A percentile compares a stretch with the other conserved stretches of the same genome.
Evolutionary conservation across 202 grass and related monocot species (phyloP).

Genomic region (Eragrostis tef): DNA sequence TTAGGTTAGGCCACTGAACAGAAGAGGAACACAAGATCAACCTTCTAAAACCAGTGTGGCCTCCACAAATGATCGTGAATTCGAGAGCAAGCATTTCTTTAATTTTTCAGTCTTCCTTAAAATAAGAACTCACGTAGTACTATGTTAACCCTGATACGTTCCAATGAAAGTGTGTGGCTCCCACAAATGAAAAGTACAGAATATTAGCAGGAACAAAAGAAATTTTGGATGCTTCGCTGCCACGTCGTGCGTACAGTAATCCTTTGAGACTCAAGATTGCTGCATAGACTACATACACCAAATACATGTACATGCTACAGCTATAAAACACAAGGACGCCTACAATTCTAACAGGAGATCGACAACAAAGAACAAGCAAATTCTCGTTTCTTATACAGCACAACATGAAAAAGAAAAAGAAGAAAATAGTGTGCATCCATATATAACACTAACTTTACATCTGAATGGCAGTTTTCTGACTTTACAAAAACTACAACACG

Average conservation of each 20-base stretch:
- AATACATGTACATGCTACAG: constrained; percentile 39
- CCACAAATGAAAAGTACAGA: too few species aligned
- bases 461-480: constrained; percentile 11
- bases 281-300: constrained; percentile 16
- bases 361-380: constrained; percentile 8
- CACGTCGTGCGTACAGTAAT: too few species aligned
- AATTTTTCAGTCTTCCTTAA: too few species aligned
- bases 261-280: background rate
- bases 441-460: constrained; percentile 59
- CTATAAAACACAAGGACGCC: constrained; percentile 27
- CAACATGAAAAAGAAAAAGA: constrained; percentile 23
- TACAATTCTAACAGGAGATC: constrained; percentile 35
- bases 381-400: constrained; percentile 20
- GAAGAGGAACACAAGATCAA: background rate
- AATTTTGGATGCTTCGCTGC: too few species aligned
- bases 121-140: too few species aligned
- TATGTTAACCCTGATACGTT: too few species aligned
- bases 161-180: too few species aligned
- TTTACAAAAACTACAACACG: constrained; percentile 48
- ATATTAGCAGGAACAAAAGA: too few species aligned
- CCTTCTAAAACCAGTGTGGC: background rate
- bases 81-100: too few species aligned
- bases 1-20: constrained; percentile 15
- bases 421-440: constrained; percentile 14
- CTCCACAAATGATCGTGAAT: too few species aligned